Conservation (phyloP, 768 basidiomycete genomes). For the Cystofilobasidium capitatum region DNA sequence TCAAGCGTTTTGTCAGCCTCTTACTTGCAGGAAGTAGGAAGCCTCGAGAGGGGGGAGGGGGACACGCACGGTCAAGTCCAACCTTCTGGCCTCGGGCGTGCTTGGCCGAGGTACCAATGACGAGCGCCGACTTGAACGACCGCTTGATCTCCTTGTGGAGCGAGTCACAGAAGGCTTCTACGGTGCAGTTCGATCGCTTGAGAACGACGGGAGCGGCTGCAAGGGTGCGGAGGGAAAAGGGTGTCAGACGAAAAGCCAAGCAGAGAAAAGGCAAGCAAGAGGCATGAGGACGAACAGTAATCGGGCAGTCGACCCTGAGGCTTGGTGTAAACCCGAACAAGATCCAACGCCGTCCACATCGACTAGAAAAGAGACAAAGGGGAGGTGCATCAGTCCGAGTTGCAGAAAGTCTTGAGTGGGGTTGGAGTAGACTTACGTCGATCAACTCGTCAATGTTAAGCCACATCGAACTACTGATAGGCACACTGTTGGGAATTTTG, state of each 20-base stretch:
- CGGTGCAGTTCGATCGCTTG: constrained; percentile 41
- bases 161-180: constrained; percentile 45
- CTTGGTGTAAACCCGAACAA: constrained; percentile 91
- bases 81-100: constrained; percentile 94
- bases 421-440: constrained; percentile 38
- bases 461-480: constrained; percentile 79
- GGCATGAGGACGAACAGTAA: constrained; percentile 50
- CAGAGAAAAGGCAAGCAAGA: background rate
- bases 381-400: background rate
- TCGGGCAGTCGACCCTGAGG: constrained; percentile 85
- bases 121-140: constrained; percentile 74
- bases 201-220: constrained; percentile 64
- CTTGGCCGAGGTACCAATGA: constrained; percentile 65
- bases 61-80: constrained; percentile 57
- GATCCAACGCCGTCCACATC: constrained; percentile 88
- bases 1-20: no score
- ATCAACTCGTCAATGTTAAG: constrained; percentile 91
- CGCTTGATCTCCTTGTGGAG: constrained; percentile 66
- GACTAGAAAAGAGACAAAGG: constrained; percentile 33
- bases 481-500: constrained; percentile 91
- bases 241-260: no score
- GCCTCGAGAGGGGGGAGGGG: no score
- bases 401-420: background rate
- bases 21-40: no score
- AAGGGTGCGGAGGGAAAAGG: no score